Evolutionary conservation across 75 land plant species (phyloP), one percentile per base, ranked within the genome.

Genomic region (Ceratopteris richardii): DNA sequence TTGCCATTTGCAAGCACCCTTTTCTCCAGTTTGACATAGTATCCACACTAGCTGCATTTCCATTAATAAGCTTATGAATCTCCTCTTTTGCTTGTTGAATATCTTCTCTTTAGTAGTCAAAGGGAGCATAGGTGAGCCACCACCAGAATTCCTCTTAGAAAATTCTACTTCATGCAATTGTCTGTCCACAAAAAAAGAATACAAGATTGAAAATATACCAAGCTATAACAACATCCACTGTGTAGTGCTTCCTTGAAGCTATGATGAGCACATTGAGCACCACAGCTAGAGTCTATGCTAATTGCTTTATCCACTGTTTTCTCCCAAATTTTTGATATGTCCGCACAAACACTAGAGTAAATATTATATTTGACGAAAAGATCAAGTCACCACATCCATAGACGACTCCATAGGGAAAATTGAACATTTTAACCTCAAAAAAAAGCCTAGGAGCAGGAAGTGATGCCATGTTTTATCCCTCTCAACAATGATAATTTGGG

Each of bases 341-440:
- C 11, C 31, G 80, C 26, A 84, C 83, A 69, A 95, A 95, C 27
- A 87, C 85, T 13, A 95, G 77, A 1, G 86, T 82, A 62, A 95
- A 95, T 30, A 86, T 95, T 97, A 95, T 95, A 75, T 95, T 97
- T 19, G 99, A 95, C 51, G 99, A 95, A 65, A 95, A 95, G 36
- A 95, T 95, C 62, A 95, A 56, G 62, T 95, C 99, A 23, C 99
- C 99, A 71, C 99, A 95, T 20, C 99, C 99, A 71, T 72, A 95
- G 17, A 90, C 44, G 4, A 87, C 77, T 19, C 99, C 99, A n/a
- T 74, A 67, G 7, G 98, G 98, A 82, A 95, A 93, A 46, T 85
- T 83, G 12, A 95, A 56, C 5, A 95, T 40, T n/a, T 90, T 44
- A 1, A 95, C 80, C 69, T 90, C 88, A 20, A 70, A 14, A 29